Evolutionary conservation across 2,329 filamentous ascomycete species (phyloP).

Genomic region (Xylaria digitata): DNA sequence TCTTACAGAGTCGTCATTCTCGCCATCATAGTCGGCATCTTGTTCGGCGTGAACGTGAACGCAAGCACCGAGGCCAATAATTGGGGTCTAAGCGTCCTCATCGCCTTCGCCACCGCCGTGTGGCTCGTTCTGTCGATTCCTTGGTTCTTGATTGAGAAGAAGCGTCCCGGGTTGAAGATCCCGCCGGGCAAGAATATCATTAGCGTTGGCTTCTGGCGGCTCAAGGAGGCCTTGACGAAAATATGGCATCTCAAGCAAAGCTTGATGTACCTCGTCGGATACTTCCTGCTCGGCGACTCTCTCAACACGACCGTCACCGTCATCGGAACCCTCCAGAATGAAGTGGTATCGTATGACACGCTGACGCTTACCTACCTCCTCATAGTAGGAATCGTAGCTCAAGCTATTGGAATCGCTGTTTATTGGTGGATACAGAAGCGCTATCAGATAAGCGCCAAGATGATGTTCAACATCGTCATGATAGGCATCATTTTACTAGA

Average conservation of each 20-base stretch:
- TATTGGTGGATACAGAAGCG: conserved; percentile 72
- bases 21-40: conserved; percentile 72
- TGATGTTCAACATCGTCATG: conserved; percentile 75
- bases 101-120: conserved; percentile 72
- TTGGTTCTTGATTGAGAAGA: conserved; percentile 75
- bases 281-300: conserved; percentile 76
- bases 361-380: conserved; percentile 73
- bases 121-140: conserved; percentile 73
- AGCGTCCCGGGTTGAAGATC: conserved; percentile 65
- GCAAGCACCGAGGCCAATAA: conserved; percentile 70
- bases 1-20: conserved; percentile 63
- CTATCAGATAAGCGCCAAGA: conserved; percentile 70
- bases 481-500: conserved; percentile 70
- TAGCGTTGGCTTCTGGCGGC: conserved; percentile 70
- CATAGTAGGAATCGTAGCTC: conserved; percentile 72
- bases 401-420: conserved; percentile 69
- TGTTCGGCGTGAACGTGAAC: conserved; percentile 71
- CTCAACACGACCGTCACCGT: conserved; percentile 78
- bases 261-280: conserved; percentile 72
- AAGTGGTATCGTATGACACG: conserved; percentile 72
- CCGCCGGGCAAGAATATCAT: conserved; percentile 59
- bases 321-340: conserved; percentile 73
- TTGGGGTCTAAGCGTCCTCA: conserved; percentile 72
- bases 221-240: conserved; percentile 66
- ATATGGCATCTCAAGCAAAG: conserved; percentile 75